Base-by-base conservation (phyloP, 805 yeast species). In the Metschnikowia bowlesiae region DNA sequence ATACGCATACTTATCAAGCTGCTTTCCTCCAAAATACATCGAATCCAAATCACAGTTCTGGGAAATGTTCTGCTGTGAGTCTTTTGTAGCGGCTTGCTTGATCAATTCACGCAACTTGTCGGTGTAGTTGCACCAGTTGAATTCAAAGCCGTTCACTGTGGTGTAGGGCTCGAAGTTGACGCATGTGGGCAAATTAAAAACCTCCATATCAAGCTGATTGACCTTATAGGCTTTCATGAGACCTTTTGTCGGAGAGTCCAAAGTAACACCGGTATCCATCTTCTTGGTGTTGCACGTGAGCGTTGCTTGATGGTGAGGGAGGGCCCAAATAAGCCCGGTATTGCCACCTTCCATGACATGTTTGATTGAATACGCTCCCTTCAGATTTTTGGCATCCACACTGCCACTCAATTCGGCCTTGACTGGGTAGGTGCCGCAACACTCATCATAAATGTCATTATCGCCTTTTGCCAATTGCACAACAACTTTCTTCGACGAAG, bases 1-100 rank as follows among this genome's bases (percentile, higher is more conserved):
- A 75, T 87, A 86, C 0, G 98, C 97, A 68, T 87, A 94, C 69
- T 91, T 94, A 57, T 90, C 96, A 45, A 91, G 71, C 29, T 82
- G 76, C 65, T 94, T 92, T 10, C 98, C 99, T 2, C 96, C 79
- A 18, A 88, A 83, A 68, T 92, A 92, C 87, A 91, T 91, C 0
- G 97, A 89, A 54, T 89, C 89, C 9, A 84, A 71, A 59, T 85
- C 71, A n/a, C 85, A 77, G 65, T 76, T 79, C 14, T 75, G 77
- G 4, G 69, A 68, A 34, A 85, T 76, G 53, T 85, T 87, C 47
- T 73, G 80, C 30, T 74, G 60, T 8, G 79, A 65, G 57, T 87
- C 94, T 5, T 64, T 53, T n/a, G 58, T 62, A 2, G 87, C 85
- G 18, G 63, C 57, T 3, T 44, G 34, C 9, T 69, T 65, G 33